Evolutionary conservation across 108 stramenopile species (phyloP), one percentile per base, ranked within the genome.

Genomic region (Nitzschia putrida): DNA sequence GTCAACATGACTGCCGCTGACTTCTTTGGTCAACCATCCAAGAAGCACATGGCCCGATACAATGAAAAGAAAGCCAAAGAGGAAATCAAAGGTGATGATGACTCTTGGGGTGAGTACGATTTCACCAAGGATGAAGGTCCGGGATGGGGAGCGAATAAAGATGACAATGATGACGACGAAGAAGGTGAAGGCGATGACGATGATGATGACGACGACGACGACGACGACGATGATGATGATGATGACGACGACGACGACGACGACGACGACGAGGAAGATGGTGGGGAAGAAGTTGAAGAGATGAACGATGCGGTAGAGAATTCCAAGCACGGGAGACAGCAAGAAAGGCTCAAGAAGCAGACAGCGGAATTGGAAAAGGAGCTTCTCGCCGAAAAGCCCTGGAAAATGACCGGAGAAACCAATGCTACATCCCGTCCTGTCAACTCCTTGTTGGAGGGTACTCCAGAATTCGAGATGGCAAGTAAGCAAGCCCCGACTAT

Each of bases 381-480:
- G 59, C 76, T 96, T 74, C 73, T 99, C 21, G 84, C 93, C 2
- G 97, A 97, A 66, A 97, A 97, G 69, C 95, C 97, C 5, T 99
- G 98, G 98, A 91, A 86, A 71, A 91, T 98, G 87, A 81, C 77
- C 14, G 98, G 98, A 26, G 98, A 99, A 76, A 77, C 90, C 11
- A 82, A 74, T 51, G 85, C 85, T 1, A 76, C 83, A 21, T 65
- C 83, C 6, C 88, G 97, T 23, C 92, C 93, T 7, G 77, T 89
- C 69, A 94, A 98, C 78, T 96, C 95, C 25, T 77, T 99, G 64
- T 79, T 99, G 20, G 96, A 96, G 45, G 84, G 85, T n/a, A 93
- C 94, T 10, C 96, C 97, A 26, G 97, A 97, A 64, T 96, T 99
- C 66, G 95, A 99, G 66, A 83, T 92, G 59, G 96, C 96, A 8